Evolutionary conservation across 2,329 filamentous ascomycete species (phyloP).

Genomic region (Plectosphaerella plurivora): DNA sequence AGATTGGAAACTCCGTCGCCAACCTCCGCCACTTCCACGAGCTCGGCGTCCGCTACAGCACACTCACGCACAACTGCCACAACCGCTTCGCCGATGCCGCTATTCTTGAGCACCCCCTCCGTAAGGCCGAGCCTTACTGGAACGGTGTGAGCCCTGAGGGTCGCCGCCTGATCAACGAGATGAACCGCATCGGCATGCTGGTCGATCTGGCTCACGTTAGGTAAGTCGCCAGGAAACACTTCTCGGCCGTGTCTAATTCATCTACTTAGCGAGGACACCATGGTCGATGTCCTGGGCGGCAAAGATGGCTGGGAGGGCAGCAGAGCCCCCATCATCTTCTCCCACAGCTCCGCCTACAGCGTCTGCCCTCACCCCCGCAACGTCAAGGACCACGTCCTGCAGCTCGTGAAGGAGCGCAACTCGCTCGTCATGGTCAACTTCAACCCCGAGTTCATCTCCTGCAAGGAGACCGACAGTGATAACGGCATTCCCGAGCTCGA

Average conservation of each 20-base stretch:
- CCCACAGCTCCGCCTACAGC: conserved; percentile 76
- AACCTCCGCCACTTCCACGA: conserved; percentile 72
- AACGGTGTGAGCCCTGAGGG: conserved; percentile 70
- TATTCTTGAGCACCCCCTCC: conserved; percentile 49
- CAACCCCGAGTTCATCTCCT: conserved; percentile 76
- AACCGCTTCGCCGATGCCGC: conserved; percentile 87
- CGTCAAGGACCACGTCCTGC: conserved; percentile 77
- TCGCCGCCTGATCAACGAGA: conserved; percentile 68
- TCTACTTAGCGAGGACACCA: conserved; percentile 64
- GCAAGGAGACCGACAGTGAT: conserved; percentile 52
- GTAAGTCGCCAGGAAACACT: conserved; percentile 13
- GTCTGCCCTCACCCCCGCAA: conserved; percentile 88
- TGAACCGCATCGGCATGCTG: conserved; percentile 95
- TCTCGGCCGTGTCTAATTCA: conserved; percentile 1
- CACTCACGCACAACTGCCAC: conserved; percentile 89
- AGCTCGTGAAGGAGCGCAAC: conserved; percentile 67
- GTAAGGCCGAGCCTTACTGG: conserved; percentile 56
- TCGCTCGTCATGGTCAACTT: conserved; percentile 93
- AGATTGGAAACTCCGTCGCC: conserved; percentile 80
- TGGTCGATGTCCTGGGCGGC: conserved; percentile 74
- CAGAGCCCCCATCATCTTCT: conserved; percentile 80
- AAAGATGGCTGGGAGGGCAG: conserved; percentile 64
- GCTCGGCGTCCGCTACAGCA: conserved; percentile 82
- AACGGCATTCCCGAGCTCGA: conserved; percentile 66
- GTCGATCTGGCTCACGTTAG: conserved; percentile 76